These are phyloP conservation scores for Triticum timopheevii DNA, from an alignment of 176 grass and related monocot species.

Conservation along the genomic window DNA sequence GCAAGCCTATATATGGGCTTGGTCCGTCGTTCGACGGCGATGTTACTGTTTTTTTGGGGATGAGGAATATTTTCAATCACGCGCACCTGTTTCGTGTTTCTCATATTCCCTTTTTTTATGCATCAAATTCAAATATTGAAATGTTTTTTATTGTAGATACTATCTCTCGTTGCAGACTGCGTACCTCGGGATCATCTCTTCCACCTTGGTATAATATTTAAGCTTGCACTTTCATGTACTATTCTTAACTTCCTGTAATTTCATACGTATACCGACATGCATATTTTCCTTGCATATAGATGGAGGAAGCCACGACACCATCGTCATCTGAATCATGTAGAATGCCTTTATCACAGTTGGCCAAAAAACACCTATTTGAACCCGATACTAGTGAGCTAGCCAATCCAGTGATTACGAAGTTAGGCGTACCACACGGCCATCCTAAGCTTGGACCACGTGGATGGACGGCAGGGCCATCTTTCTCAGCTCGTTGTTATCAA, in stretches of 20 bases:
- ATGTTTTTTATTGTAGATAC: no score
- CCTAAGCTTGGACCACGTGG: not conserved
- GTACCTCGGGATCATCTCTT: no score
- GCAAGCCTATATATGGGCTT: no score
- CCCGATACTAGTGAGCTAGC: not conserved
- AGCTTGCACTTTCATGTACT: no score
- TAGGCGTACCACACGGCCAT: not conserved
- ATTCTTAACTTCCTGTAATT: not conserved
- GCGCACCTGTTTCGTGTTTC: no score
- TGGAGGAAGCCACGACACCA: not conserved
- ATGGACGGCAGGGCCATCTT: not conserved
- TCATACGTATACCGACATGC: not conserved
- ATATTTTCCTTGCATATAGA: not conserved
- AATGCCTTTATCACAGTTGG: not conserved
- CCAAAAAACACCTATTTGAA: not conserved
- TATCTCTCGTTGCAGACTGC: no score
- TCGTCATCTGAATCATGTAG: not conserved
- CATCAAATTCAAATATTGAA: no score
- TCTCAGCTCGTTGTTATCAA: not conserved
- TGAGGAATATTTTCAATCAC: no score
- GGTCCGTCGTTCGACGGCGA: no score
- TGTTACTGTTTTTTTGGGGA: no score
- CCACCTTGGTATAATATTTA: no score
- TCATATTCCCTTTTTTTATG: no score
- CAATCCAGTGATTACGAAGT: not conserved